Percentiles rank a stretch among this genome's conserved stretches.
Evolutionary conservation across 805 yeast genomes (phyloP).

Genomic region (Cyberlindnera nakhonratchasimensis): DNA sequence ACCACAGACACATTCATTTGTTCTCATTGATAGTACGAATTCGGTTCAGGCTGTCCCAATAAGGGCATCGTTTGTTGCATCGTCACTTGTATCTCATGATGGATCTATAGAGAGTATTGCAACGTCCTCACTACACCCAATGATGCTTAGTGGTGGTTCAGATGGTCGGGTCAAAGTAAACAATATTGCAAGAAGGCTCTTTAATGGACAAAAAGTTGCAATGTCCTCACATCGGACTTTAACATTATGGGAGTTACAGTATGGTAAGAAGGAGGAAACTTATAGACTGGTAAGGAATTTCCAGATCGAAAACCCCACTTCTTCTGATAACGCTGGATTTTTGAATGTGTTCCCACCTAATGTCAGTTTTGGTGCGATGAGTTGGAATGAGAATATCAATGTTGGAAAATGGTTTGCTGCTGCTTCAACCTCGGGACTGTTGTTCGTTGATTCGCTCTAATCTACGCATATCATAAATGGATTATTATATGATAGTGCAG

Average conservation of each 20-base stretch:
- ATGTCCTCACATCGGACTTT: conserved; percentile 29
- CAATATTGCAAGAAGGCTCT: conserved; percentile 36
- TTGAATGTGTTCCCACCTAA: conserved; percentile 45
- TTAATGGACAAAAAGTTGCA: conserved; percentile 34
- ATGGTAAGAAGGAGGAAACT: conserved; percentile 34
- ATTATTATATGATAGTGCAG: background rate
- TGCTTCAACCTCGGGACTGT: conserved; percentile 47
- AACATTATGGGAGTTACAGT: conserved; percentile 39
- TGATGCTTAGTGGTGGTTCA: conserved; percentile 44
- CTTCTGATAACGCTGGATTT: conserved; percentile 26
- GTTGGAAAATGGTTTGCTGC: conserved; percentile 51
- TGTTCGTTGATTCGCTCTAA: conserved; percentile 31
- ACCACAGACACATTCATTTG: conserved; percentile 35
- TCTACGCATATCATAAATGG: background rate
- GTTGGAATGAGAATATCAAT: conserved; percentile 53
- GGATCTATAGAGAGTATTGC: conserved; percentile 40
- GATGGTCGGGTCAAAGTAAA: conserved; percentile 45
- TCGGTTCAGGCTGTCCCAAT: conserved; percentile 36
- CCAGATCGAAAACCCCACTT: conserved; percentile 32
- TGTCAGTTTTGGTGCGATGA: conserved; percentile 44
- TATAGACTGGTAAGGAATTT: conserved; percentile 40
- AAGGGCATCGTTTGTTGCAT: conserved; percentile 33
- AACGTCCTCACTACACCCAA: conserved; percentile 43
- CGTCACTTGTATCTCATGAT: conserved; percentile 36
- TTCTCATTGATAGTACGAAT: conserved; percentile 40